Percentiles rank a stretch among this genome's conserved stretches.
Evolutionary conservation across 2,329 filamentous ascomycete species (phyloP).

Genomic region (Phaeoacremonium minimum): DNA sequence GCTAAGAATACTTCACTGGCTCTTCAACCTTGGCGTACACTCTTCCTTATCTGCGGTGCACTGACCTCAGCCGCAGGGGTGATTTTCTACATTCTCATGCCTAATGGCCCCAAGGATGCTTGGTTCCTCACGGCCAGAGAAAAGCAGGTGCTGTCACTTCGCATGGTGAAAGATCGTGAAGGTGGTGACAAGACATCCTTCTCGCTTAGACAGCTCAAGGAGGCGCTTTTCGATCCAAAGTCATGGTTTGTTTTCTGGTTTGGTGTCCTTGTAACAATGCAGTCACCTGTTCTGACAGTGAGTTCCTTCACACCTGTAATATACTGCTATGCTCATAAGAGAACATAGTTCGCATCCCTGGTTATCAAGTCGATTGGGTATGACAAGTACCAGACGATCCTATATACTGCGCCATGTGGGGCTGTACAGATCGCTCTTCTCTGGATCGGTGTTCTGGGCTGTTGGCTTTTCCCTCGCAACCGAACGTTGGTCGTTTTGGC

Average conservation of each 20-base stretch:
- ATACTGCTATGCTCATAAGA: slow-evolving; percentile 5
- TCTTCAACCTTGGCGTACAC: slow-evolving; percentile 38
- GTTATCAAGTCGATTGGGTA: slow-evolving; percentile 43
- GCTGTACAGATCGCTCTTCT: slow-evolving; percentile 39
- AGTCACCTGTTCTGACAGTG: slow-evolving; percentile 37
- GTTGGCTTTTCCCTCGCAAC: slow-evolving; percentile 30
- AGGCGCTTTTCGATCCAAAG: slow-evolving; percentile 36
- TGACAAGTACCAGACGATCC: slow-evolving; percentile 36
- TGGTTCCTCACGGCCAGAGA: slow-evolving; percentile 43
- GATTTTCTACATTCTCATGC: slow-evolving; percentile 41
- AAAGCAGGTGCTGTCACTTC: slow-evolving; percentile 30
- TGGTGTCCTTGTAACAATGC: slow-evolving; percentile 40
- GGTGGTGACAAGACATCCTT: slow-evolving; percentile 34
- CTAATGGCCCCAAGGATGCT: slow-evolving; percentile 36
- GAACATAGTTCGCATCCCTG: slow-evolving; percentile 37
- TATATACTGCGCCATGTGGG: slow-evolving; percentile 42
- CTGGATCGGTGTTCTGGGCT: slow-evolving; percentile 37
- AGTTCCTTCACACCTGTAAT: slow-evolving; percentile 2
- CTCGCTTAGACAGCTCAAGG: slow-evolving; percentile 34
- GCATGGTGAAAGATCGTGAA: slow-evolving; percentile 25
- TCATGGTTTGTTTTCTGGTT: slow-evolving; percentile 40
- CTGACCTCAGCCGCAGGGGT: slow-evolving; percentile 36
- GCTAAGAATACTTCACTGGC: slow-evolving; percentile 30
- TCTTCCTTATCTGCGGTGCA: slow-evolving; percentile 46
- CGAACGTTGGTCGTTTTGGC: slow-evolving; percentile 31